These are phyloP conservation scores for Kalmusia sp. DNA, from an alignment of 2,329 filamentous ascomycete species.

Conservation along the genomic window DNA sequence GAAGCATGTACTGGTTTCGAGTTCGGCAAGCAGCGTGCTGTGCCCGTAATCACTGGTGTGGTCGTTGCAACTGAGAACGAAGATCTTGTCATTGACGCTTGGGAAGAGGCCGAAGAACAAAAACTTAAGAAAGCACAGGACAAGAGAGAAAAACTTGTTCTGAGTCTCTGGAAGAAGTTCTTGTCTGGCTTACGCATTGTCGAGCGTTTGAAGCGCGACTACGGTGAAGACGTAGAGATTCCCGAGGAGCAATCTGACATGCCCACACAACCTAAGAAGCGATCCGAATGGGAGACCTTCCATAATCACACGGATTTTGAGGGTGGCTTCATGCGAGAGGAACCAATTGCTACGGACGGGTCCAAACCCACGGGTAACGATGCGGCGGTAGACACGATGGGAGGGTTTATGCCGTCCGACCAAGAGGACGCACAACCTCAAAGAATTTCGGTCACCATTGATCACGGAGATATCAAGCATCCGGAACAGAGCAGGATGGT, in stretches of 20 bases:
- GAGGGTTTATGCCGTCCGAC: constrained; percentile 47
- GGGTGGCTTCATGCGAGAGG: constrained; percentile 51
- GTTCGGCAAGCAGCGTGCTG: constrained; percentile 92
- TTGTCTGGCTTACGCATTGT: constrained; percentile 84
- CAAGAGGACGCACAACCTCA: constrained; percentile 37
- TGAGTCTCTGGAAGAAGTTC: constrained; percentile 86
- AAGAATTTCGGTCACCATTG: constrained; percentile 37
- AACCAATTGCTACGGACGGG: constrained; percentile 20
- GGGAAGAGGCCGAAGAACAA: constrained; percentile 73
- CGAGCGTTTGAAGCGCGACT: constrained; percentile 40
- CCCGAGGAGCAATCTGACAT: constrained; percentile 66
- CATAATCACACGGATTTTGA: constrained; percentile 43
- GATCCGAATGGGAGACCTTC: constrained; percentile 44
- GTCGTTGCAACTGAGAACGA: constrained; percentile 85
- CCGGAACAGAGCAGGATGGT: constrained; percentile 1
- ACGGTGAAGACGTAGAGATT: constrained; percentile 54
- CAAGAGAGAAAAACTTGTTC: constrained; percentile 76
- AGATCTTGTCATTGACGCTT: constrained; percentile 75
- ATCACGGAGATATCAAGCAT: constrained; percentile 34
- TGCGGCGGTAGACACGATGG: constrained; percentile 39
- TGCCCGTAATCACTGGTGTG: constrained; percentile 89
- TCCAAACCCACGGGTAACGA: constrained; percentile 21
- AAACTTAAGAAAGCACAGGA: constrained; percentile 80
- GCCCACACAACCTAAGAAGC: constrained; percentile 61
- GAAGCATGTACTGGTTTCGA: constrained; percentile 97